These are phyloP conservation scores for Abrus pulchellus DNA, from an alignment of 306 rosid species.

Conservation along the genomic window DNA sequence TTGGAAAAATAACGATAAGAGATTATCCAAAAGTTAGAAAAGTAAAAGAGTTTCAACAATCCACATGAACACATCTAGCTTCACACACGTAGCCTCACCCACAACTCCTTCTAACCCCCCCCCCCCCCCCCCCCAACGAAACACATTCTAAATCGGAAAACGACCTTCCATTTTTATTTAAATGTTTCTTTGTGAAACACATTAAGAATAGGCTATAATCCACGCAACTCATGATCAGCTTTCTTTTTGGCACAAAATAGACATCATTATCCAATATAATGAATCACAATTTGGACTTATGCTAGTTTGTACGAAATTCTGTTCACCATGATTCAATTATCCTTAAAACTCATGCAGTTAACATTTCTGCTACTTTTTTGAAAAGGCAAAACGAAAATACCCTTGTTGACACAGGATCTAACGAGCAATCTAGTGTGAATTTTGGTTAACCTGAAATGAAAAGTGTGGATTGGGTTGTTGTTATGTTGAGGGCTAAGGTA, in stretches of 20 bases:
- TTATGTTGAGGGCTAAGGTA: not conserved
- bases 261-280: conserved; percentile 11
- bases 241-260: not conserved
- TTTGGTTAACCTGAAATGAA: not conserved
- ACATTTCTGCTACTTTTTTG: no score
- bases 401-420: not conserved
- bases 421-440: not conserved
- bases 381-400: no score
- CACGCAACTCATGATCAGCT: not conserved
- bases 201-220: conserved; percentile 21
- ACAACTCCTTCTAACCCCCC: conserved; percentile 30
- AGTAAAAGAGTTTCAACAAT: conserved; percentile 36
- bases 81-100: conserved; percentile 27
- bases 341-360: no score
- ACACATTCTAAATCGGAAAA: conserved; percentile 34
- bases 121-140: conserved; percentile 47
- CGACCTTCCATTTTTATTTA: not conserved
- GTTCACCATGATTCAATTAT: no score
- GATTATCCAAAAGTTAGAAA: conserved; percentile 41
- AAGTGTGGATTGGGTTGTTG: not conserved
- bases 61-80: conserved; percentile 21
- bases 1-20: not conserved
- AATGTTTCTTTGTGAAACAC: not conserved
- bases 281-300: conserved; percentile 5
- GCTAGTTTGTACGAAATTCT: no score